Conservation (phyloP, 306 rosid genomes). For the Lupinus albus region DNA sequence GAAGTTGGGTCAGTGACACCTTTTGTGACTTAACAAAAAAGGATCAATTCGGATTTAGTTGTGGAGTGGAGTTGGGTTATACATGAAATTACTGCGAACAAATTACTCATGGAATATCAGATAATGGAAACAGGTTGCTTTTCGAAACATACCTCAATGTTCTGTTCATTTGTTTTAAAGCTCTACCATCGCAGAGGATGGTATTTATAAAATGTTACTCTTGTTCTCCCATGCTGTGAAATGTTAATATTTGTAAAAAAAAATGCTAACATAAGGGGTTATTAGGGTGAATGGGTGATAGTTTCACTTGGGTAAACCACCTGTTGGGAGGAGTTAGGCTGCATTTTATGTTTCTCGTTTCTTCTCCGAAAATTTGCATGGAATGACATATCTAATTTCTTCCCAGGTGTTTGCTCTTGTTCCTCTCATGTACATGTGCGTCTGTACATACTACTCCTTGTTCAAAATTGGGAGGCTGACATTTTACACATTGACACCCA, state of each 20-base stretch:
- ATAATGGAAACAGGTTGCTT: conserved; percentile 27
- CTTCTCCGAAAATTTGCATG: conserved; percentile 21
- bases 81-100: conserved; percentile 29
- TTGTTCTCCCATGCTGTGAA: conserved; percentile 1
- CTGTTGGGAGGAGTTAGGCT: background rate
- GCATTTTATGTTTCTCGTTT: background rate
- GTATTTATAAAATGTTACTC: background rate
- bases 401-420: conserved; percentile 82
- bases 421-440: conserved; percentile 97
- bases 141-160: conserved; percentile 28
- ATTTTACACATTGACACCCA: conserved; percentile 93
- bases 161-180: conserved; percentile 9
- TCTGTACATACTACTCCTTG: conserved; percentile 95
- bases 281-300: conserved; percentile 7
- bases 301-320: background rate
- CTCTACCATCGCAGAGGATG: background rate
- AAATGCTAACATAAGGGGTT: background rate
- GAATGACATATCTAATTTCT: conserved; percentile 42
- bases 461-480: conserved; percentile 86
- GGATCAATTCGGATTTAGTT: conserved; percentile 19
- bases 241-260: background rate
- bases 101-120: conserved; percentile 26
- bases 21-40: conserved; percentile 4
- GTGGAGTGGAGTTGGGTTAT: conserved; percentile 35
- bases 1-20: background rate